Evolutionary conservation across 768 basidiomycete genomes (phyloP).

Genomic region (Roridomyces roridus): DNA sequence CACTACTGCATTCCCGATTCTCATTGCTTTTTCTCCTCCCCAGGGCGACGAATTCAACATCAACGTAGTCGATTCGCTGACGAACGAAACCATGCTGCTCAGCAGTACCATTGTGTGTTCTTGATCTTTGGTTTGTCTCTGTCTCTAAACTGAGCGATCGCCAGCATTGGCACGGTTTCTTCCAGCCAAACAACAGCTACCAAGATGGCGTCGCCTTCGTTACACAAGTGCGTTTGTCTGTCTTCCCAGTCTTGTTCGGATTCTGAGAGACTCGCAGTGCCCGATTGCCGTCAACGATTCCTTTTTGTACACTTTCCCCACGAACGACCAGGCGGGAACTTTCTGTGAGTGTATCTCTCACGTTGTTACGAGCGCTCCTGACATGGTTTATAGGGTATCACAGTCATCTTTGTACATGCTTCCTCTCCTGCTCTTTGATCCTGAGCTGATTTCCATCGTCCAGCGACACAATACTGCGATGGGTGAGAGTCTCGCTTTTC

Average conservation of each 20-base stretch:
- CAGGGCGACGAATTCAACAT: constrained; percentile 6
- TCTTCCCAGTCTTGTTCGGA: no score
- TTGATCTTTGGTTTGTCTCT: background rate
- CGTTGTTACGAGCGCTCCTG: background rate
- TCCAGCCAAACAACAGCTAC: constrained; percentile 7
- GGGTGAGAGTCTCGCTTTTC: no score
- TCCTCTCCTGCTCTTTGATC: background rate
- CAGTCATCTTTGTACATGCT: constrained; percentile 7
- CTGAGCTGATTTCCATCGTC: constrained; percentile 24
- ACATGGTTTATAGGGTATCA: constrained; percentile 7
- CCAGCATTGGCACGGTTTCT: constrained; percentile 18
- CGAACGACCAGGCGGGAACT: constrained; percentile 34
- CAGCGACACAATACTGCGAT: constrained; percentile 48
- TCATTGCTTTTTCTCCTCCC: no score
- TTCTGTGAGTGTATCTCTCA: constrained; percentile 43
- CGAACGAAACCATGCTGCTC: constrained; percentile 11
- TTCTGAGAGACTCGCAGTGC: no score
- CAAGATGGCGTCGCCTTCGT: no score
- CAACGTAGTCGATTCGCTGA: constrained; percentile 6
- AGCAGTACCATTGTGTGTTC: constrained; percentile 5
- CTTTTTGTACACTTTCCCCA: constrained; percentile 39
- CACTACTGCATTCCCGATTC: background rate
- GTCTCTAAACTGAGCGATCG: background rate
- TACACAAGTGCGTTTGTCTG: no score
- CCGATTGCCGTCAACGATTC: constrained; percentile 37